Evolutionary conservation across 371 early-diverging fungal genomes (phyloP).

Genomic region (Rhizomucor miehei): DNA sequence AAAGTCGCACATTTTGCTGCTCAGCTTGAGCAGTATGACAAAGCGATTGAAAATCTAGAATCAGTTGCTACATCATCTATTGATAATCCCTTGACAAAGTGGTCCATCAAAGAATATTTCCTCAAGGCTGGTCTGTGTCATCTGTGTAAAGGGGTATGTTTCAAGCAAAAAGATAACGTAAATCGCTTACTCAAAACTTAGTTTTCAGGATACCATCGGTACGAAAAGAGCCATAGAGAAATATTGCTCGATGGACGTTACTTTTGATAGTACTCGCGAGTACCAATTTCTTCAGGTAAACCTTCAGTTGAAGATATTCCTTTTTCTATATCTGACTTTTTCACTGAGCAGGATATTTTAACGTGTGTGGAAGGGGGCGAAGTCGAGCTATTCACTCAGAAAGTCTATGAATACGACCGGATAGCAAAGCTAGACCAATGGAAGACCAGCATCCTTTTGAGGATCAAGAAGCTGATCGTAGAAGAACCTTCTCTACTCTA

Average conservation of each 20-base stretch:
- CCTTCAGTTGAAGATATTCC: neutral
- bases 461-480: conserved; percentile 84
- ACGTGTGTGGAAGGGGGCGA: conserved; percentile 78
- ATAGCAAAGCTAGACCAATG: conserved; percentile 90
- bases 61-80: conserved; percentile 74
- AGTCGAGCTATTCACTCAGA: conserved; percentile 76
- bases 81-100: conserved; percentile 90
- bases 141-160: conserved; percentile 63
- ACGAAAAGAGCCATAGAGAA: conserved; percentile 69
- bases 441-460: conserved; percentile 89
- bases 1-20: conserved; percentile 93
- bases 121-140: conserved; percentile 92
- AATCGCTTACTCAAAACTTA: neutral
- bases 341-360: conserved; percentile 53
- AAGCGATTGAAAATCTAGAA: conserved; percentile 88
- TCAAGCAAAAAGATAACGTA: neutral
- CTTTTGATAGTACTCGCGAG: conserved; percentile 85
- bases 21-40: conserved; percentile 82
- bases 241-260: conserved; percentile 82
- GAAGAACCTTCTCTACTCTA: conserved; percentile 40
- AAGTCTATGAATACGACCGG: conserved; percentile 80
- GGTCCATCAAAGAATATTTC: conserved; percentile 93
- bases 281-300: conserved; percentile 73
- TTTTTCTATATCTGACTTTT: neutral
- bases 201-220: conserved; percentile 67